Evolutionary conservation across 2,329 filamentous ascomycete genomes (phyloP).

Genomic region (Aureobasidium sp.): DNA sequence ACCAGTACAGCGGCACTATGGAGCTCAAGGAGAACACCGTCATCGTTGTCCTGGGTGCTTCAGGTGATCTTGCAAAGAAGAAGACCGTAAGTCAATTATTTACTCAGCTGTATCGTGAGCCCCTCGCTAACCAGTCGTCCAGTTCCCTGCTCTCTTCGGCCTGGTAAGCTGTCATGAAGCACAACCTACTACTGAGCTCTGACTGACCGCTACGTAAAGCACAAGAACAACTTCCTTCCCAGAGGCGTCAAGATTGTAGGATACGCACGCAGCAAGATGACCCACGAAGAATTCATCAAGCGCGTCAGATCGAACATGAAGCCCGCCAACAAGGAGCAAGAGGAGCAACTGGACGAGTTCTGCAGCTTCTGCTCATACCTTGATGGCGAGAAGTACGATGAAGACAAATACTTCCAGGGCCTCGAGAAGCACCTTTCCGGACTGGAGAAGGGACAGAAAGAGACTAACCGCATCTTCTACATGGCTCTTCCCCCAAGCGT

Average conservation of each 20-base stretch:
- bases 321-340: slow-evolving; percentile 93
- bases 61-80: slow-evolving; percentile 97
- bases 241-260: slow-evolving; percentile 95
- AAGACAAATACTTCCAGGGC: slow-evolving; percentile 85
- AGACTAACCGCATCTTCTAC: slow-evolving; percentile 94
- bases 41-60: slow-evolving; percentile 93
- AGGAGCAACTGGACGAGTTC: slow-evolving; percentile 91
- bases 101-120: neutral
- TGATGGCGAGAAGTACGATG: slow-evolving; percentile 85
- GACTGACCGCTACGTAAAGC: slow-evolving; percentile 33
- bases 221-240: slow-evolving; percentile 95
- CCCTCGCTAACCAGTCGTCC: slow-evolving; percentile 19
- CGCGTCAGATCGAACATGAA: slow-evolving; percentile 98
- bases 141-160: slow-evolving; percentile 97
- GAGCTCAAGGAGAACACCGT: slow-evolving; percentile 99
- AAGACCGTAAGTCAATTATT: slow-evolving; percentile 67
- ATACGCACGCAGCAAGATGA: slow-evolving; percentile 99
- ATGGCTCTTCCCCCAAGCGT: slow-evolving; percentile 98
- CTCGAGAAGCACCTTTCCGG: slow-evolving; percentile 80
- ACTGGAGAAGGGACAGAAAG: slow-evolving; percentile 72
- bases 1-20: slow-evolving; percentile 55
- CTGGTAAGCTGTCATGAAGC: slow-evolving; percentile 60
- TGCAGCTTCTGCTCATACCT: slow-evolving; percentile 83
- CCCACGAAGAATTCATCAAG: slow-evolving; percentile 89
- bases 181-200: neutral